Conservation (phyloP, 1,139 yeast genomes). For the Nakaseomyces kungkrabaensis region DNA sequence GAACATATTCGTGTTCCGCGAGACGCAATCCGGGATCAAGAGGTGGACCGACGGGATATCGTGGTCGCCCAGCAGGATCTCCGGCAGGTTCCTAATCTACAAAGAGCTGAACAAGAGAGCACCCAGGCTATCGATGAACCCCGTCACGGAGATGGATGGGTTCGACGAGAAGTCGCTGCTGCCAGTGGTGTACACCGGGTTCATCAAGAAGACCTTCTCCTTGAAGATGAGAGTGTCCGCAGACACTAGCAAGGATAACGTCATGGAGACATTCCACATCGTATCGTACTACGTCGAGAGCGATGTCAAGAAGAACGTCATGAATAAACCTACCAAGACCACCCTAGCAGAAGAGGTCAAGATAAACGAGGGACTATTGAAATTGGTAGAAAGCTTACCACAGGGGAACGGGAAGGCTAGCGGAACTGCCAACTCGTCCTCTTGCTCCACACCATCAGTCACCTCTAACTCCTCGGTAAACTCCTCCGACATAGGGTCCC, state of each 20-base stretch:
- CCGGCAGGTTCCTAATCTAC: conserved; percentile 75
- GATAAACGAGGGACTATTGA: conserved; percentile 45
- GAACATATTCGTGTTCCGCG: conserved; percentile 74
- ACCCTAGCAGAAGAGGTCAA: conserved; percentile 34
- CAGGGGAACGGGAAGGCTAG: background rate
- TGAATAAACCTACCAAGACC: conserved; percentile 51
- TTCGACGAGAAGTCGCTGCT: conserved; percentile 15
- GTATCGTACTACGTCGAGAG: conserved; percentile 69
- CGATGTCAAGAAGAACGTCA: conserved; percentile 53
- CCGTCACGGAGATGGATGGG: background rate
- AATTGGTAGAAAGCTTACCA: conserved; percentile 50
- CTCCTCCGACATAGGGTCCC: background rate
- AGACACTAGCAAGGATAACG: conserved; percentile 5
- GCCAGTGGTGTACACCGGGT: conserved; percentile 64
- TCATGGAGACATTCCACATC: conserved; percentile 53
- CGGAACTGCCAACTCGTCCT: background rate
- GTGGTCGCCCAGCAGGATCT: conserved; percentile 84
- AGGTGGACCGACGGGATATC: conserved; percentile 93
- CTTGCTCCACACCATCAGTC: background rate
- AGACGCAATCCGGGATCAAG: conserved; percentile 72
- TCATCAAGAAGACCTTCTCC: conserved; percentile 75
- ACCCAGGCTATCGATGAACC: conserved; percentile 7
- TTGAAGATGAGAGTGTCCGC: conserved; percentile 34
- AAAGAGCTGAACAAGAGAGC: conserved; percentile 49
- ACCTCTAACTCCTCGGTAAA: background rate